Conservation (phyloP, 2,329 filamentous ascomycete species). For the Paraconiothyrium sp. region DNA sequence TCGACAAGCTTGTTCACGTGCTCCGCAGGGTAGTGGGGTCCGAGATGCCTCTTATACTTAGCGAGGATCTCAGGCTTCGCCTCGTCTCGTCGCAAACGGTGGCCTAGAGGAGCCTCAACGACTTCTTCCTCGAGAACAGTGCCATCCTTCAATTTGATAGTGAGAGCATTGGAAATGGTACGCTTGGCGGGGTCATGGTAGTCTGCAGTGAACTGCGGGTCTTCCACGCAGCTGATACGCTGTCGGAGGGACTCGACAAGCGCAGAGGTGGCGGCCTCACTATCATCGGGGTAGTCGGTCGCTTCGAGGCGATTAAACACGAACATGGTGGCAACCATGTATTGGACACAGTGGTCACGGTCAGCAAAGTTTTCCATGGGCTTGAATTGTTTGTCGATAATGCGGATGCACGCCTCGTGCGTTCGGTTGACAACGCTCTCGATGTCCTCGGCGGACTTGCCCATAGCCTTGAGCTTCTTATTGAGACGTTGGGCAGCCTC, state of each 20-base stretch:
- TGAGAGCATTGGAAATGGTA: constrained; percentile 96
- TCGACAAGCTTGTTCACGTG: constrained; percentile 85
- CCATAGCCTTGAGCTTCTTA: constrained; percentile 80
- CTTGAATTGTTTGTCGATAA: constrained; percentile 99
- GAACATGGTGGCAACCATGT: constrained; percentile 98
- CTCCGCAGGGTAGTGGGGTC: constrained; percentile 79
- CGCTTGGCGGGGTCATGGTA: constrained; percentile 95
- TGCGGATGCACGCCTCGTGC: constrained; percentile 97
- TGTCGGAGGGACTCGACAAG: constrained; percentile 91
- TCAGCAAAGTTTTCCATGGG: constrained; percentile 99
- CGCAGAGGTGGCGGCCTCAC: constrained; percentile 88
- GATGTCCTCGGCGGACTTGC: constrained; percentile 91
- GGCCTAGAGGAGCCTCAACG: constrained; percentile 93
- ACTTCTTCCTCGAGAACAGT: constrained; percentile 89
- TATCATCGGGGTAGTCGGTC: constrained; percentile 90
- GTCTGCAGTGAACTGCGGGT: constrained; percentile 91
- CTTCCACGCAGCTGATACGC: constrained; percentile 96
- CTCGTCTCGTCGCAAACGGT: constrained; percentile 90
- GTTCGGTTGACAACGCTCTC: constrained; percentile 93
- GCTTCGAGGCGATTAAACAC: constrained; percentile 93
- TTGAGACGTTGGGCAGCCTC: constrained; percentile 92
- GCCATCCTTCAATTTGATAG: constrained; percentile 93
- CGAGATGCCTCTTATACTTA: constrained; percentile 94
- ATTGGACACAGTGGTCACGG: constrained; percentile 99
- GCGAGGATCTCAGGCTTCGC: constrained; percentile 96